Conservation (phyloP, 2,329 filamentous ascomycete genomes). For the Sclerotinia trifoliorum region DNA sequence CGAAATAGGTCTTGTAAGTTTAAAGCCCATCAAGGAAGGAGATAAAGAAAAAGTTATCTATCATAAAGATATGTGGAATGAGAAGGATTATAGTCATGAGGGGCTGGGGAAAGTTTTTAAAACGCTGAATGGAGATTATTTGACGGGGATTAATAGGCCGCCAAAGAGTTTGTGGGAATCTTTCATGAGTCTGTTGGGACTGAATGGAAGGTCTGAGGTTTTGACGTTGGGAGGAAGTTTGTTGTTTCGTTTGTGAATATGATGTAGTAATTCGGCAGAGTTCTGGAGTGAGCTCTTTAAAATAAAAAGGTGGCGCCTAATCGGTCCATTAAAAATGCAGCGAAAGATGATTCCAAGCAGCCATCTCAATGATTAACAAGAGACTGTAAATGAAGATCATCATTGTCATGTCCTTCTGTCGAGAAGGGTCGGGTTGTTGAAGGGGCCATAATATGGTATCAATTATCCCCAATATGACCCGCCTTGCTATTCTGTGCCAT, state of each 20-base stretch:
- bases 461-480: no score
- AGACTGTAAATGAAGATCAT: no score
- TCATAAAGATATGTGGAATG: conserved; percentile 52
- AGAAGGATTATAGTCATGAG: conserved; percentile 49
- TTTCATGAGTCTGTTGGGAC: background rate
- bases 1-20: conserved; percentile 40
- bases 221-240: background rate
- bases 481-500: no score
- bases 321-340: no score
- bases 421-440: no score
- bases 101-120: conserved; percentile 49
- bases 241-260: background rate
- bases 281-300: no score
- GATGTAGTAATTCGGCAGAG: no score
- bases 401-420: no score
- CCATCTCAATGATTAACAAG: no score
- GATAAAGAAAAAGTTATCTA: conserved; percentile 44
- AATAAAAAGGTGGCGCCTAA: no score
- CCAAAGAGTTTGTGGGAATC: background rate
- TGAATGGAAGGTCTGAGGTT: background rate
- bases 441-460: no score
- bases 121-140: conserved; percentile 47
- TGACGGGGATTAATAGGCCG: conserved; percentile 34
- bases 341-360: no score
- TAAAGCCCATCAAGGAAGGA: conserved; percentile 43